Conservation (phyloP, 257 asterid genomes). For the Solanum medicagineum region DNA sequence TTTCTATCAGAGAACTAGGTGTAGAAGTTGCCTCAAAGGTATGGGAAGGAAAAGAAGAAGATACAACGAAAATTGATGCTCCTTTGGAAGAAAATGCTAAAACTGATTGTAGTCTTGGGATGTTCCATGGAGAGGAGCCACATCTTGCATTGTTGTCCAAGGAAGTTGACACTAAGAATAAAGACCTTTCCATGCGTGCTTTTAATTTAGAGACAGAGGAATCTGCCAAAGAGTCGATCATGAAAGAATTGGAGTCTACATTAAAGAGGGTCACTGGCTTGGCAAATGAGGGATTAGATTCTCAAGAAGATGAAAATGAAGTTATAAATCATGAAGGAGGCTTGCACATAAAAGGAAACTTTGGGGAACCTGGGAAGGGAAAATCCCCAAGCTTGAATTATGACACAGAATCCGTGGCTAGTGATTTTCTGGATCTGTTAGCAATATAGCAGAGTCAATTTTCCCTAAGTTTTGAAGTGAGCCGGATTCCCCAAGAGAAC, state of each 20-base stretch:
- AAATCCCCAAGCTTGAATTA: slow-evolving; percentile 52
- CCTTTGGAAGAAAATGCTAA: slow-evolving; percentile 1
- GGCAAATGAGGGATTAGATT: slow-evolving; percentile 41
- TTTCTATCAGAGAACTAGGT: slow-evolving; percentile 17
- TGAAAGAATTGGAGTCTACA: slow-evolving; percentile 63
- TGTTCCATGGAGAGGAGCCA: slow-evolving; percentile 7
- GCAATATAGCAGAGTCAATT: slow-evolving; percentile 64
- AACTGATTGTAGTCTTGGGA: background rate
- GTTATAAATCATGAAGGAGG: slow-evolving; percentile 8
- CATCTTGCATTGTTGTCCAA: background rate
- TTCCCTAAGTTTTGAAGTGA: slow-evolving; percentile 76
- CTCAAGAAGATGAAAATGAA: slow-evolving; percentile 33
- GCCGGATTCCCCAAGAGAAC: slow-evolving; percentile 89
- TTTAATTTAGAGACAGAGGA: slow-evolving; percentile 6
- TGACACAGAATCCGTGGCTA: slow-evolving; percentile 47
- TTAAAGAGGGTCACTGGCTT: slow-evolving; percentile 35
- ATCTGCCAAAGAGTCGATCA: slow-evolving; percentile 30
- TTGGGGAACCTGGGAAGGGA: slow-evolving; percentile 20
- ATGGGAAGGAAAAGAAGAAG: slow-evolving; percentile 9
- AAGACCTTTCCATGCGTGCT: slow-evolving; percentile 5
- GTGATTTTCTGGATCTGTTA: slow-evolving; percentile 70
- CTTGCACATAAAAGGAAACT: slow-evolving; percentile 2
- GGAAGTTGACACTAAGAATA: background rate
- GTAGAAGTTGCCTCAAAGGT: slow-evolving; percentile 10
- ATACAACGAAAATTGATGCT: background rate